phyloP scores from a whole-genome alignment of 2,329 filamentous ascomycete genomes.

The Penicillium sp. region DNA sequence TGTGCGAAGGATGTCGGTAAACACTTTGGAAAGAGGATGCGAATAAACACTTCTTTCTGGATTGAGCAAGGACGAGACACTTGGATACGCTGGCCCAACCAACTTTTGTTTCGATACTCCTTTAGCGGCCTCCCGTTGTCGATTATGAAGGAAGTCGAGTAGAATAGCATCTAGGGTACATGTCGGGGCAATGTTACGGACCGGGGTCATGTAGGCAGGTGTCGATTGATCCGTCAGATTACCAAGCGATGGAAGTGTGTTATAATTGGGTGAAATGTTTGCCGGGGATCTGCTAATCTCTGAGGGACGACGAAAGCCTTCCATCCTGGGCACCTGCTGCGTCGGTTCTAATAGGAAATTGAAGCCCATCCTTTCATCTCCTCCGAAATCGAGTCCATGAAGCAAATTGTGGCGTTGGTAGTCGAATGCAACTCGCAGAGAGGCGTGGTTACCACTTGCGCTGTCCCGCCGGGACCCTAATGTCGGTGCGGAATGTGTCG shows the following conservation, averaged over 20 bases:
- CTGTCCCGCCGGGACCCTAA: slow-evolving; percentile 33
- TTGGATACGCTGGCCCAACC: slow-evolving; percentile 78
- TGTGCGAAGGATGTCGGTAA: slow-evolving; percentile 82
- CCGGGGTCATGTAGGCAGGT: slow-evolving; percentile 46
- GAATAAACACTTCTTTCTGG: slow-evolving; percentile 65
- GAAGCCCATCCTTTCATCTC: slow-evolving; percentile 69
- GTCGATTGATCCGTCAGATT: slow-evolving; percentile 31
- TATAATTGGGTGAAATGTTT: slow-evolving; percentile 28
- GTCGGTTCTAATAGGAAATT: slow-evolving; percentile 72
- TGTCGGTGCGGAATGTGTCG: slow-evolving; percentile 34
- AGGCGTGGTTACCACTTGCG: slow-evolving; percentile 30
- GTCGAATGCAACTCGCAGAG: slow-evolving; percentile 48
- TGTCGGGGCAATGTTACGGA: slow-evolving; percentile 69
- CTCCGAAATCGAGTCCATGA: slow-evolving; percentile 63
- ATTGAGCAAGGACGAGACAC: slow-evolving; percentile 77
- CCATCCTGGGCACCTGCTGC: slow-evolving; percentile 60
- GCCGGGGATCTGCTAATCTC: slow-evolving; percentile 31
- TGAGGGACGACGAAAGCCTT: slow-evolving; percentile 45
- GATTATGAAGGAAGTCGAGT: slow-evolving; percentile 75
- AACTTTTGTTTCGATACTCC: slow-evolving; percentile 69
- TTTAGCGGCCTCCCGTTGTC: slow-evolving; percentile 67
- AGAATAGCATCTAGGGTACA: slow-evolving; percentile 81
- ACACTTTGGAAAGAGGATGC: slow-evolving; percentile 81
- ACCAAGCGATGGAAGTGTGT: slow-evolving; percentile 30
- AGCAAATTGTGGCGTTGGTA: slow-evolving; percentile 49